Evolutionary conservation across 257 asterid genomes (phyloP).

Genomic region (Penstemon davidsonii): DNA sequence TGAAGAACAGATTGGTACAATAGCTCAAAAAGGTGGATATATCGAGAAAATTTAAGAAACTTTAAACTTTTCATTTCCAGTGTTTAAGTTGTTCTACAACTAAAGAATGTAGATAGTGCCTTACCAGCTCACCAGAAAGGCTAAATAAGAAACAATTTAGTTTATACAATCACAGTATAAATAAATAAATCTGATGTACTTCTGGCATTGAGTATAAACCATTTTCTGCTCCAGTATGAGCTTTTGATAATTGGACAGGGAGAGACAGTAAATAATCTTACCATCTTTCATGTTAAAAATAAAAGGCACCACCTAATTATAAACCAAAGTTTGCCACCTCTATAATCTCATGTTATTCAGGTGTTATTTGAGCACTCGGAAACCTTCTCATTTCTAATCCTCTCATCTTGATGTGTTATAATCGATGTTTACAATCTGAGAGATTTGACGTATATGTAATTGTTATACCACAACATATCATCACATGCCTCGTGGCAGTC

Average conservation of each 20-base stretch:
- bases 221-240: background rate
- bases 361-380: background rate
- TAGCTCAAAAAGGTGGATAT: constrained; percentile 3
- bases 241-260: background rate
- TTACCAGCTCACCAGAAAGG: constrained; percentile 7
- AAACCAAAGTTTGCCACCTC: too few species aligned
- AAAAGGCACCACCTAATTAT: background rate
- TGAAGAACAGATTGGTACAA: constrained; percentile 12
- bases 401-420: background rate
- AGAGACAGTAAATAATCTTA: background rate
- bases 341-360: background rate
- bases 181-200: constrained; percentile 1
- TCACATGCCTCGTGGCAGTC: background rate
- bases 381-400: background rate
- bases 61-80: constrained; percentile 16
- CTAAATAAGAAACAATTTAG: constrained; percentile 4
- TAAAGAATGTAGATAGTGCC: background rate
- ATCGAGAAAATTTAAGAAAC: constrained; percentile 4
- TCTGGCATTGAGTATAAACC: background rate
- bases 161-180: background rate
- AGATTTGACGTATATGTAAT: too few species aligned
- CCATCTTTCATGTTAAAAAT: background rate
- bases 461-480: background rate
- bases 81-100: constrained; percentile 1
- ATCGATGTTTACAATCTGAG: background rate